Evolutionary conservation across 192 early-diverging fungal species (phyloP).

Genomic region (Linnemannia elongata): DNA sequence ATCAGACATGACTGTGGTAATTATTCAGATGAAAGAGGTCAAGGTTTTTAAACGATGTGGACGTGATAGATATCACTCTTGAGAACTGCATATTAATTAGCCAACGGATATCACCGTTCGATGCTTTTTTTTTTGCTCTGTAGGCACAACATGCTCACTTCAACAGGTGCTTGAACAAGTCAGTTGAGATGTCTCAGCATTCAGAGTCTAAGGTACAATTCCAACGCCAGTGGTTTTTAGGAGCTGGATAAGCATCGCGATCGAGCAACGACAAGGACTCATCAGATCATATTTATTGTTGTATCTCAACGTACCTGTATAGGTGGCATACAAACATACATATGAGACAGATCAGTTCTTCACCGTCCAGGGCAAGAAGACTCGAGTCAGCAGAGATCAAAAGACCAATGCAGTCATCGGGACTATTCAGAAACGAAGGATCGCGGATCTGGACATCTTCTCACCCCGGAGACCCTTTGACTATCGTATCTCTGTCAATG

Average conservation of each 20-base stretch:
- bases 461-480: constrained; percentile 85
- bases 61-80: not conserved
- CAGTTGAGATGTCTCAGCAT: constrained; percentile 68
- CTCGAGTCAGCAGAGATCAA: constrained; percentile 78
- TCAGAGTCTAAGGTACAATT: constrained; percentile 56
- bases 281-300: not conserved
- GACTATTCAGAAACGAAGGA: constrained; percentile 79
- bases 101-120: not conserved
- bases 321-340: constrained; percentile 36
- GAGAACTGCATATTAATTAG: not conserved
- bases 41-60: not conserved
- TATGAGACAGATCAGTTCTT: constrained; percentile 49
- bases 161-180: constrained; percentile 85
- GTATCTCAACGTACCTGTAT: not conserved
- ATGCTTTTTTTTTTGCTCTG: not conserved
- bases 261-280: not conserved
- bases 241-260: not conserved
- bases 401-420: constrained; percentile 67
- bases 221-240: too few relatives aligned
- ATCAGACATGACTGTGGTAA: constrained; percentile 85
- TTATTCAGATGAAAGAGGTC: not conserved
- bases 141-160: constrained; percentile 86
- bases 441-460: constrained; percentile 90
- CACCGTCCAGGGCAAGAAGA: constrained; percentile 34
- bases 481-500: constrained; percentile 88